Evolutionary conservation across 805 yeast genomes (phyloP), one percentile per base, ranked within the genome.

Genomic region (Yarrowia keelungensis): DNA sequence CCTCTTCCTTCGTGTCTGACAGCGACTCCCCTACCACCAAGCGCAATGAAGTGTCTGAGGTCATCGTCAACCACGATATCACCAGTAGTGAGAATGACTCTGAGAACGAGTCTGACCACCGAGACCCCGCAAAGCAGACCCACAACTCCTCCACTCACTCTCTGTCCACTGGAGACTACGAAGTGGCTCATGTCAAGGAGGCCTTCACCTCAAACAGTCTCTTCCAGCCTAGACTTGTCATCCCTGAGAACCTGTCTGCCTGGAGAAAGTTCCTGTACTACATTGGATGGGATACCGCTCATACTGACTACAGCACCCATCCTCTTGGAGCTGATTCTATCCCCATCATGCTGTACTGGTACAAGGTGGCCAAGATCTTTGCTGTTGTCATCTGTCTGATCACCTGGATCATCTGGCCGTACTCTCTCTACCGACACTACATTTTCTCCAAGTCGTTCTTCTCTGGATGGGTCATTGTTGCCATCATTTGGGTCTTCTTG

Each of bases 391-490:
- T 71, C 72, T 86, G 89, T 14, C 72, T 89, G 11, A 81, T 87
- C 62, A 79, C 90, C 56, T 78, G 90, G 45, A 82, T 90, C 32
- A 74, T 90, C 42, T 90, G 92, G 92, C 95, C 95, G 74, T 88
- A 89, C 89, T 94, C 95, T 72, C 86, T 90, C 90, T 90, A 87
- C 76, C 76, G 87, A 11, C 81, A 83, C 3, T 90, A 90, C 74
- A 80, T 90, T 53, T 90, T 90, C 77, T 84, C 89, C 61, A 87
- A 84, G 75, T 77, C 76, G 61, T 89, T 89, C 79, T 90, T 90
- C 76, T 87, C 91, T 14, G 95, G 95, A 53, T 90, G 95, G 95
- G 84, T 90, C 68, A 83, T 81, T 56, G 93, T 90, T 47, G 84
- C 87, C 71, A 86, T 90, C 59, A 84, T 89, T 69, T 90, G 94